Conservation (phyloP, 306 rosid genomes). For the Prunus mongolica region DNA sequence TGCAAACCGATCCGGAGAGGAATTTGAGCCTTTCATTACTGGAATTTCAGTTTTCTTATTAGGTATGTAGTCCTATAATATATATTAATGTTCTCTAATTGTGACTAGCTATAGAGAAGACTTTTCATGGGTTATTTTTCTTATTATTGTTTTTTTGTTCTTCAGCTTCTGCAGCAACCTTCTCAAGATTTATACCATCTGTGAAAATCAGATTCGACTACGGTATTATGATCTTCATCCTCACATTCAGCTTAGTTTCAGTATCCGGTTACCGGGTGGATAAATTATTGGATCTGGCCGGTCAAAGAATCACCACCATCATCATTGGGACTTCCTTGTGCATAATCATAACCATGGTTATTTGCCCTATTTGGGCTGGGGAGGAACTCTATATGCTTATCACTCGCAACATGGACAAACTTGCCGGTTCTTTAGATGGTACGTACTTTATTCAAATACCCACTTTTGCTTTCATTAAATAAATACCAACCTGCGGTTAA, state of each 20-base stretch:
- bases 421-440: constrained; percentile 69
- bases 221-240: constrained; percentile 72
- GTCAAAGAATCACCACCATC: constrained; percentile 55
- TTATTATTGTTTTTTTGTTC: neutral
- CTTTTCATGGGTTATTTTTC: neutral
- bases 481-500: neutral
- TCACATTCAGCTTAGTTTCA: constrained; percentile 77
- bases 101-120: neutral
- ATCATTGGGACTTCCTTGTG: constrained; percentile 64
- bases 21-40: constrained; percentile 53
- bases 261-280: constrained; percentile 64
- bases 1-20: constrained; percentile 55
- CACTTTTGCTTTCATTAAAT: neutral
- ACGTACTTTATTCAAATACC: constrained; percentile 8
- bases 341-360: constrained; percentile 39
- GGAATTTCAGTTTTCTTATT: constrained; percentile 61
- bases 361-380: constrained; percentile 95
- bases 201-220: constrained; percentile 80
- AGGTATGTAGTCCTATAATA: constrained; percentile 37
- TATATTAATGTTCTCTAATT: neutral
- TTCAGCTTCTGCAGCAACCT: constrained; percentile 82
- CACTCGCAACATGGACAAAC: constrained; percentile 63
- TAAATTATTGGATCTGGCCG: constrained; percentile 45
- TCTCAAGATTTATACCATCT: constrained; percentile 78
- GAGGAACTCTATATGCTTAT: constrained; percentile 52